These are phyloP conservation scores for Aspergillus steynii DNA, from an alignment of 495 filamentous ascomycete species.

Conservation along the genomic window DNA sequence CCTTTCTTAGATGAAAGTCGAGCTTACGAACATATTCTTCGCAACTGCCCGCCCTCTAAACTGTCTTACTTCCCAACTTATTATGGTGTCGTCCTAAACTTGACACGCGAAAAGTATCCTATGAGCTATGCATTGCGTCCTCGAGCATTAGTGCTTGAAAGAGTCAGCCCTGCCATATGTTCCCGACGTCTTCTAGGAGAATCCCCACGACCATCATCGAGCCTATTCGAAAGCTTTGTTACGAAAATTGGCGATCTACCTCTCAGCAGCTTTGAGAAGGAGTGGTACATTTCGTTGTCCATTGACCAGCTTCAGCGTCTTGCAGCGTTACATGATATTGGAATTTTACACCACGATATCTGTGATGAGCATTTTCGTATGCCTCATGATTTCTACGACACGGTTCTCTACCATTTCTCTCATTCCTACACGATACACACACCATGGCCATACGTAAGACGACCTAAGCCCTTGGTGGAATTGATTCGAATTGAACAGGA, in stretches of 20 bases:
- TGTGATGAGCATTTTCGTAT: slow-evolving; percentile 21
- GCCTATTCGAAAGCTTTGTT: too few relatives aligned
- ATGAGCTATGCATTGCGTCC: slow-evolving; percentile 6
- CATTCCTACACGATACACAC: slow-evolving; percentile 13
- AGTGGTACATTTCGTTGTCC: slow-evolving; percentile 20
- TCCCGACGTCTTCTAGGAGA: not conserved
- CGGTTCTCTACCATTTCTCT: slow-evolving; percentile 25
- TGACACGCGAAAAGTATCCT: slow-evolving; percentile 10
- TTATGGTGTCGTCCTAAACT: slow-evolving; percentile 6
- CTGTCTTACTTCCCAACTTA: slow-evolving; percentile 6
- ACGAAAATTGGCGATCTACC: not conserved
- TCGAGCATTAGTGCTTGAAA: slow-evolving; percentile 15
- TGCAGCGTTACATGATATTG: slow-evolving; percentile 17
- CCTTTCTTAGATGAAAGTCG: slow-evolving; percentile 10
- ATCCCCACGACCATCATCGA: not conserved
- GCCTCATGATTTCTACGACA: slow-evolving; percentile 19
- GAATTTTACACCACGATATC: slow-evolving; percentile 20
- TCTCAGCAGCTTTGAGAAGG: slow-evolving; percentile 15
- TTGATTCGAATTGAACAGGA: not conserved
- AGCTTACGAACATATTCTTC: slow-evolving; percentile 12
- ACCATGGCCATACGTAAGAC: slow-evolving; percentile 8
- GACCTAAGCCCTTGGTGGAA: slow-evolving; percentile 3
- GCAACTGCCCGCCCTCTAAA: slow-evolving; percentile 5
- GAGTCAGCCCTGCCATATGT: not conserved
- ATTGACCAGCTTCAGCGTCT: slow-evolving; percentile 20